A percentile compares a stretch with the other conserved stretches of the same genome.
These are phyloP conservation scores for Ophiostoma ips DNA, from an alignment of 2,329 filamentous ascomycete species.

Conservation along the genomic window DNA sequence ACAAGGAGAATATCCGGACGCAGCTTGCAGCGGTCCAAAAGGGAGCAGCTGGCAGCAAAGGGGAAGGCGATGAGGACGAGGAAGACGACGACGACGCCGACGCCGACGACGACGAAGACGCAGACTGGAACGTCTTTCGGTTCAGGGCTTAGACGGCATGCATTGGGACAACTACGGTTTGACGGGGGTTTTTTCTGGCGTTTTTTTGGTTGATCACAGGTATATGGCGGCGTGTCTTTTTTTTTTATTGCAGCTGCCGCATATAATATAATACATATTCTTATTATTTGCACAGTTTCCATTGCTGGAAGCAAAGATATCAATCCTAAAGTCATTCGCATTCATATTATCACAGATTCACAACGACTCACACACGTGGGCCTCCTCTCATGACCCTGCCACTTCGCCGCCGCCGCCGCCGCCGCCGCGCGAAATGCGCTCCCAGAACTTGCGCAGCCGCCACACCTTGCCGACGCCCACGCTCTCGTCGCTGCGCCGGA, in stretches of 20 bases:
- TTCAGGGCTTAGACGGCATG: slow-evolving; percentile 22
- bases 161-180: not conserved
- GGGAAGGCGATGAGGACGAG: slow-evolving; percentile 28
- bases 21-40: slow-evolving; percentile 18
- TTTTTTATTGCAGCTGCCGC: too few species aligned
- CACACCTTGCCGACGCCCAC: slow-evolving; percentile 43
- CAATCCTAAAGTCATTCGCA: too few species aligned
- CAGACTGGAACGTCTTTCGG: slow-evolving; percentile 48
- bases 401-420: not conserved
- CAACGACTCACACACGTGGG: not conserved
- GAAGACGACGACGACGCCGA: slow-evolving; percentile 32
- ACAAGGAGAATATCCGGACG: slow-evolving; percentile 7
- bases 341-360: too few species aligned
- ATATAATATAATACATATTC: too few species aligned
- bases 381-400: not conserved
- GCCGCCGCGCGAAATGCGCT: slow-evolving; percentile 34
- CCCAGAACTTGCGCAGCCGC: slow-evolving; percentile 52
- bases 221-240: too few species aligned
- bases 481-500: slow-evolving; percentile 34
- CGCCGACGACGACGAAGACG: slow-evolving; percentile 35
- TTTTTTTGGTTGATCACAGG: too few species aligned
- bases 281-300: too few species aligned
- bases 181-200: not conserved
- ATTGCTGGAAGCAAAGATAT: too few species aligned
- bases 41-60: slow-evolving; percentile 22